Percentiles rank a stretch among this genome's conserved stretches.
These are phyloP conservation scores for Flaveria trinervia DNA, from an alignment of 129 eudicot genomes.

Conservation along the genomic window DNA sequence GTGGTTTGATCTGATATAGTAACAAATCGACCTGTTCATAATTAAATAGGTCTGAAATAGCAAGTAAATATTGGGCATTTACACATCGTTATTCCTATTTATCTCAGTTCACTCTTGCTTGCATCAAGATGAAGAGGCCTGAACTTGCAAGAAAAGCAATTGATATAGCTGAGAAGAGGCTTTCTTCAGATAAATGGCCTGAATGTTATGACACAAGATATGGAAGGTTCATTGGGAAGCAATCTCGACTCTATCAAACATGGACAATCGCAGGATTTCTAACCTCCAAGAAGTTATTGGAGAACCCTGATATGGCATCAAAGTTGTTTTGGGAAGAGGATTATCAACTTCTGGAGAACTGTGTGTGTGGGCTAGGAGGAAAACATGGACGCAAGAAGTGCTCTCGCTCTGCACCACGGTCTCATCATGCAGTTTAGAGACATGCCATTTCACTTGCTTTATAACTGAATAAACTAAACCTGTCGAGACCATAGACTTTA, in stretches of 20 bases:
- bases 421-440: slow-evolving; percentile 29
- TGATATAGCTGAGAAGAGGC: slow-evolving; percentile 70
- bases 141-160: slow-evolving; percentile 77
- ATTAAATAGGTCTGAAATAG: no score
- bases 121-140: slow-evolving; percentile 88
- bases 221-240: slow-evolving; percentile 85
- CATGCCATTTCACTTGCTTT: not conserved
- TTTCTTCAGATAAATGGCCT: slow-evolving; percentile 71
- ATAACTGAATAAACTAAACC: not conserved
- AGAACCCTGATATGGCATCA: slow-evolving; percentile 72
- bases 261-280: slow-evolving; percentile 90
- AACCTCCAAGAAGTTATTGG: slow-evolving; percentile 74
- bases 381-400: slow-evolving; percentile 65
- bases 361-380: slow-evolving; percentile 67
- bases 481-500: not conserved
- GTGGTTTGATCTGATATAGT: no score
- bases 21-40: no score
- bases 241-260: slow-evolving; percentile 76
- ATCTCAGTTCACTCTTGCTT: slow-evolving; percentile 81
- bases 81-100: not conserved
- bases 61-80: not conserved
- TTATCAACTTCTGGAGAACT: slow-evolving; percentile 72
- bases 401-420: slow-evolving; percentile 54
- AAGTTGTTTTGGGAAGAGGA: slow-evolving; percentile 80
- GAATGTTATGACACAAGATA: slow-evolving; percentile 85